phyloP scores from a whole-genome alignment of 441 rosid species.

The Pelargonium myrrhifolium region DNA sequence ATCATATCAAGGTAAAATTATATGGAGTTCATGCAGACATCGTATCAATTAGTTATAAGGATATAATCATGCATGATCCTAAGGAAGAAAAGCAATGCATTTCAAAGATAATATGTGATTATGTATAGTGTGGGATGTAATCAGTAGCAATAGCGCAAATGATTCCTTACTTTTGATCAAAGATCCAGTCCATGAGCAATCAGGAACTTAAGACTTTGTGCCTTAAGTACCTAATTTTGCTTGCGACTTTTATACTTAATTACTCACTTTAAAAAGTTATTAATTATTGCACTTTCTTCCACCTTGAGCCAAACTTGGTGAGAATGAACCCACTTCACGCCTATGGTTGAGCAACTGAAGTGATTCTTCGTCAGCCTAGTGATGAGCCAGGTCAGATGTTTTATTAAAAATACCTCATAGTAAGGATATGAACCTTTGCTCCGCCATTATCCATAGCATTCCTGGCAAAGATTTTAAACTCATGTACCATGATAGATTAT shows the following conservation, averaged over 20 bases:
- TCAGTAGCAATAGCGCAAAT: neutral
- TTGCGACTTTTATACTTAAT: neutral
- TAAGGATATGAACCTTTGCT: neutral
- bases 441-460: neutral
- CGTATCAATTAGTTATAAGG: neutral
- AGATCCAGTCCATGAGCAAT: neutral
- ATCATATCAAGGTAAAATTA: neutral
- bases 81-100: neutral
- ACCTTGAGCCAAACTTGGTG: neutral
- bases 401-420: neutral
- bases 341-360: neutral
- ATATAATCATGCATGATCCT: neutral
- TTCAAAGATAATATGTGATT: neutral
- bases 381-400: neutral
- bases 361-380: neutral
- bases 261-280: neutral
- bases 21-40: neutral
- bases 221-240: neutral
- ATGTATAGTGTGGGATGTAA: neutral
- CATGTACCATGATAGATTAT: neutral
- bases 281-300: neutral
- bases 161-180: neutral
- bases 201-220: neutral
- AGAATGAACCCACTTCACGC: neutral
- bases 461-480: neutral